Base-by-base conservation (phyloP, 2,329 filamentous ascomycete genomes). In the Phyllosticta citribraziliensis region DNA sequence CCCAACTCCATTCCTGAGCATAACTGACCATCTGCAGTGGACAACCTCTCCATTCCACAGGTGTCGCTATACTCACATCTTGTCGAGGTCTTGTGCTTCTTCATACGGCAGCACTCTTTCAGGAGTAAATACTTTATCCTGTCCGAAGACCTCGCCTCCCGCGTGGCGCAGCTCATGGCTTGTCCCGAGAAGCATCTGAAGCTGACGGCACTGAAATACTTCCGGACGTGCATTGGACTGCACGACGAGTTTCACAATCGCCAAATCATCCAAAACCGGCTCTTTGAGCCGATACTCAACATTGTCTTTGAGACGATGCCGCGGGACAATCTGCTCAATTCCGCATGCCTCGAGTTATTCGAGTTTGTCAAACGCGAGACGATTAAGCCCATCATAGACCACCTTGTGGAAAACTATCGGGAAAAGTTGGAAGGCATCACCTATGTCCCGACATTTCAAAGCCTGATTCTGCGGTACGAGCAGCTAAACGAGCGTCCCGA, bases 31-130 rank as follows among this genome's bases (percentile, higher is more conserved):
- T 8, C 2, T 35, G 19, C 35, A 82, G 84, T 89, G 67, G 82
- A 88, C 76, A 80, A 86, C 64, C 86, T 97, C 66, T 83, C 83
- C 24, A 88, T 91, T 59, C 86, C 94, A 68, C 88, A 96, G 73
- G 90, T 94, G 25, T 89, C 90, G n/a, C 82, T 97, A 64, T 96
- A 92, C 73, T 87, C 86, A 20, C 94, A 97, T 72, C 79, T 99
- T 57, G 88, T 97, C 60, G 94, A 99, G 71, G 89, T 97, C 27
- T 81, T 97, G 57, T 92, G 89, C 71, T 97, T 95, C 77, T 97
- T 97, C 73, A 86, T 97, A 65, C 86, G 92, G 51, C 89, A 95
- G 70, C 93, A 97, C 74, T 83, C 88, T 51, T 86, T 89, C 68
- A 86, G 91, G 67, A 92, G 88, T 77, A 94, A 95, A 73, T 89